These are phyloP conservation scores for Rhododendron vialii DNA, from an alignment of 148 eudicot species.

Conservation along the genomic window DNA sequence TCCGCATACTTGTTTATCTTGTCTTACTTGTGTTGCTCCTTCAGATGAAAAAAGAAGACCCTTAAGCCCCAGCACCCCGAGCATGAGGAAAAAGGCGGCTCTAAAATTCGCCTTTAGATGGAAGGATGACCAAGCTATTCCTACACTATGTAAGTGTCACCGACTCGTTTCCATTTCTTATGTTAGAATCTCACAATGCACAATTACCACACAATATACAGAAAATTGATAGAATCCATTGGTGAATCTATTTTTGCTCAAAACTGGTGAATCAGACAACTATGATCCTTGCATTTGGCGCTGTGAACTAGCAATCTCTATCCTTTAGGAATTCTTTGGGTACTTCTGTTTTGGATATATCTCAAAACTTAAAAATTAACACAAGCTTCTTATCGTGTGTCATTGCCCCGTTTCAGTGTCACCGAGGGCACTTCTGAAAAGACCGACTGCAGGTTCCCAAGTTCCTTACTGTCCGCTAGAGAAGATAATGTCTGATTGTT, in stretches of 20 bases:
- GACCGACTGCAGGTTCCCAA: constrained; percentile 88
- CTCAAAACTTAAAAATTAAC: neutral
- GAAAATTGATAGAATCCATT: neutral
- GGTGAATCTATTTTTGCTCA: neutral
- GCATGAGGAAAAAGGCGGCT: constrained; percentile 44
- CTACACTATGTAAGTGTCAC: constrained; percentile 40
- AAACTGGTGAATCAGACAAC: neutral
- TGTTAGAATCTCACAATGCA: neutral
- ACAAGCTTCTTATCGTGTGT: neutral
- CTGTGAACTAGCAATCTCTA: neutral
- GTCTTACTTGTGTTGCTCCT: constrained; percentile 41
- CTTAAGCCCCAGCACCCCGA: constrained; percentile 52
- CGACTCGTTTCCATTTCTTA: neutral
- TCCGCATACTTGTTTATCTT: constrained; percentile 60
- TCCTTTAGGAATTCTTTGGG: neutral
- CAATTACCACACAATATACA: neutral
- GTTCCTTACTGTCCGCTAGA: constrained; percentile 71
- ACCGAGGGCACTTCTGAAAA: constrained; percentile 66
- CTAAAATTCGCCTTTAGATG: constrained; percentile 55
- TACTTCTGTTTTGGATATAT: neutral
- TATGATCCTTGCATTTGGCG: neutral
- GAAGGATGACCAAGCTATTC: constrained; percentile 52
- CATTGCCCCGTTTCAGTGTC: constrained; percentile 38
- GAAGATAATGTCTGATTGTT: constrained; percentile 75
- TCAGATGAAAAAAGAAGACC: constrained; percentile 52